Evolutionary conservation across 75 land plant species (phyloP), one percentile per base, ranked within the genome.

Genomic region (Selaginella tamariscina): DNA sequence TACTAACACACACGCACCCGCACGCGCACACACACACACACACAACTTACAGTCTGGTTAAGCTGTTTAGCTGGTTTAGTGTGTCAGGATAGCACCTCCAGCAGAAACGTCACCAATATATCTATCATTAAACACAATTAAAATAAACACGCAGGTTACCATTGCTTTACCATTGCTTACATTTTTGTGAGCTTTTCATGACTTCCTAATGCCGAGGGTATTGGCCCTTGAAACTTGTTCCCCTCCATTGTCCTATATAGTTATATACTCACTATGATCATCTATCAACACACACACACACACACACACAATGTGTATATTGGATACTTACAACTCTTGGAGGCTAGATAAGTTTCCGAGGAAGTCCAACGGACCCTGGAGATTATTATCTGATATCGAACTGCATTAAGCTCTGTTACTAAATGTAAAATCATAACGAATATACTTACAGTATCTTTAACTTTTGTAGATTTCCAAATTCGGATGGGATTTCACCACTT

Each of bases 221-320:
- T 5, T 59, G 8, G 62, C 8, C 62, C 62, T 59, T n/a, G 62
- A n/a, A 59, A 59, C 26, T n/a, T 59, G 26, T 59, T 59, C 21
- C 62, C 62, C 8, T 59, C 23, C 23, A 59, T 59, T 26, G 26
- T 23, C 62, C 62, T 59, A n/a, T 29, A 15, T 5, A 39, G 15
- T n/a, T n/a, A 39, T 5, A 39, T 39, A 15, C 11, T 39, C 15
- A 39, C 49, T 15, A 39, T 5, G 49, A 15, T 5, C 49, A 39
- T 5, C 11, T 39, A 39, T 5, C 49, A 39, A 39, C 5, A 39
- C 11, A 39, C 49, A 39, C 15, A n/a, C n/a, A n/a, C n/a, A n/a
- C n/a, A n/a, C n/a, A n/a, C n/a, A n/a, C n/a, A n/a, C n/a, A n/a
- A n/a, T n/a, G n/a, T n/a, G n/a, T n/a, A n/a, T n/a, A n/a, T n/a